Evolutionary conservation across 1,139 yeast species (phyloP).

Genomic region (Candida freyschussii): DNA sequence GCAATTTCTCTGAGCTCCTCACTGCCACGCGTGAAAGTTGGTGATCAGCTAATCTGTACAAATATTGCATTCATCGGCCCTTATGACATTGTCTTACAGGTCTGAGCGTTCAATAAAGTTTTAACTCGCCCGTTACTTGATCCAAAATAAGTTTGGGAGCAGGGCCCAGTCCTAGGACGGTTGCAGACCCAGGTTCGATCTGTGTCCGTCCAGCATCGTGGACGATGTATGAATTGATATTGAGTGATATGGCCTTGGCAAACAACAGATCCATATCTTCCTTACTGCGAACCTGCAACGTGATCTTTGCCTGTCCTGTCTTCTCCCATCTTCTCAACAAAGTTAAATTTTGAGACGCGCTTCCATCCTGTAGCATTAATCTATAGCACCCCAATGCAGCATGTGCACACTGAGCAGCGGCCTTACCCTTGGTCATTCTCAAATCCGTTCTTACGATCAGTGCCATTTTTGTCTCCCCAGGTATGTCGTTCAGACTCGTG

Average conservation of each 20-base stretch:
- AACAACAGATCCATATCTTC: conserved; percentile 75
- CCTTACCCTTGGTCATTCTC: conserved; percentile 91
- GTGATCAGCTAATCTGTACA: conserved; percentile 40
- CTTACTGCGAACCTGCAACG: conserved; percentile 70
- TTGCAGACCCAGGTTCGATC: conserved; percentile 90
- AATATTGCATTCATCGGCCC: conserved; percentile 34
- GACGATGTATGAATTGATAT: conserved; percentile 72
- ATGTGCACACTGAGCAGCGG: conserved; percentile 96
- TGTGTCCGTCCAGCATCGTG: conserved; percentile 98
- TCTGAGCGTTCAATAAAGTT: conserved; percentile 63
- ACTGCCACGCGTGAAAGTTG: conserved; percentile 30
- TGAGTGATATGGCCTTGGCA: conserved; percentile 76
- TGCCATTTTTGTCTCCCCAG: conserved; percentile 85
- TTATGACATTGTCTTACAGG: too few species aligned
- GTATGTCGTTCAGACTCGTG: conserved; percentile 50
- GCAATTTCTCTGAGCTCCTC: conserved; percentile 29
- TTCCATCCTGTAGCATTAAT: conserved; percentile 51
- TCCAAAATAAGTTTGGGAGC: conserved; percentile 86
- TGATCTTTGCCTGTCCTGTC: conserved; percentile 92
- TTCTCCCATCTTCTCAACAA: conserved; percentile 75
- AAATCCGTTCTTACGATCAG: conserved; percentile 83
- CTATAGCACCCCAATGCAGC: conserved; percentile 93
- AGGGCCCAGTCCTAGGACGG: conserved; percentile 94
- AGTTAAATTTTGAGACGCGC: conserved; percentile 52
- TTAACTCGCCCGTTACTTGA: conserved; percentile 72